Base-by-base conservation (phyloP, 2,329 filamentous ascomycete genomes). In the Delphinella strobiligena region DNA sequence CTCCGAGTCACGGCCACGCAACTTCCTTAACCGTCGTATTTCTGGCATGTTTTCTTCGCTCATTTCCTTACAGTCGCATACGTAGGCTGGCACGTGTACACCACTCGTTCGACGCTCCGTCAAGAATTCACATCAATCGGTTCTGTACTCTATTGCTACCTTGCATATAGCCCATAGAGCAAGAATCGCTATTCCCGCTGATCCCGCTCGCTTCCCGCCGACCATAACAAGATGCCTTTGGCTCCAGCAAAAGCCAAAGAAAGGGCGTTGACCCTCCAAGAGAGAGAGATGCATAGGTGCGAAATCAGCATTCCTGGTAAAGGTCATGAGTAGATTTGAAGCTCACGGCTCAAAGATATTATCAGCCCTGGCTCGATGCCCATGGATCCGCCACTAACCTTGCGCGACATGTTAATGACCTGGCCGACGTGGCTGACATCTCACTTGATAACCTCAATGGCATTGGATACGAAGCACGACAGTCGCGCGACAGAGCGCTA, bases 401-500 rank as follows among this genome's bases (percentile, higher is more conserved):
- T 39, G 53, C 53, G 14, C 8, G 15, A 4, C 41, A 43, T 18
- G 34, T 43, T 3, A 32, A 40, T 17, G 30, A 36, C 19, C 36
- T 43, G 12, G 41, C 36, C 5, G n/a, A 27, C 2, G 33, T 36
- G 18, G 33, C 35, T 16, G 34, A 36, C 19, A 36, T 43, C 7
- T n/a, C 37, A 22, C 15, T 30, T 9, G 31, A 40, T 15, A 45
- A 51, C 34, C 46, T 54, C 27, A 42, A 48, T 18, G 38, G 45
- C 18, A 42, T 45, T 36, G 53, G 53, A 31, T 53, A 52, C 33
- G 30, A 39, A n/a, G 47, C 53, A 1, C 41, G 38, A 15, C 38
- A 45, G 2, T 57, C 49, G 4, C 51, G 51, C 14, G 59, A 62
- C 43, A 55, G 53, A 14, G 51, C 55, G 29, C 48, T 61, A 5